phyloP scores from a whole-genome alignment of 148 eudicot genomes.

The Cornus controversa region DNA sequence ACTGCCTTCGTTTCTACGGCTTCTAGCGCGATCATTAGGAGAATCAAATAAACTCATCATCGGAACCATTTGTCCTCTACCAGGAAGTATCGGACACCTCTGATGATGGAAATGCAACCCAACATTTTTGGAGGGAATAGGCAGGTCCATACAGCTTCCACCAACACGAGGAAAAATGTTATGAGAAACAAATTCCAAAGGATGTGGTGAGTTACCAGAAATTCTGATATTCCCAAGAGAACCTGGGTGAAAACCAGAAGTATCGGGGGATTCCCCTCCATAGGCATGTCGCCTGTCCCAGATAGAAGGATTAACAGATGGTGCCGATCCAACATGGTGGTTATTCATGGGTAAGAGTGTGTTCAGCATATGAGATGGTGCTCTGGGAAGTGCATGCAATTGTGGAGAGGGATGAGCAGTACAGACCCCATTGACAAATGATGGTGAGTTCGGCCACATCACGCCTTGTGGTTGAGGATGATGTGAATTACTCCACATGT shows the following conservation, averaged over 20 bases:
- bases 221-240: slow-evolving; percentile 62
- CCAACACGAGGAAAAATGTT: slow-evolving; percentile 50
- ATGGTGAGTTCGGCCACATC: slow-evolving; percentile 64
- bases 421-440: slow-evolving; percentile 45
- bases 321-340: slow-evolving; percentile 78
- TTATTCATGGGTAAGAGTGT: slow-evolving; percentile 41
- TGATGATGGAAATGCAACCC: slow-evolving; percentile 54
- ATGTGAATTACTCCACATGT: slow-evolving; percentile 59
- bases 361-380: slow-evolving; percentile 58
- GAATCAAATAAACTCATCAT: slow-evolving; percentile 57
- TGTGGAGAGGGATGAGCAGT: slow-evolving; percentile 45
- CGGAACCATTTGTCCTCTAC: slow-evolving; percentile 59
- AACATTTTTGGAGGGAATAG: slow-evolving; percentile 54
- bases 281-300: slow-evolving; percentile 67
- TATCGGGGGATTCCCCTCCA: slow-evolving; percentile 57
- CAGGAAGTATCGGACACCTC: slow-evolving; percentile 55
- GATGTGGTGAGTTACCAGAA: slow-evolving; percentile 60
- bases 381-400: slow-evolving; percentile 42
- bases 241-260: slow-evolving; percentile 60
- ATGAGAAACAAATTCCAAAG: slow-evolving; percentile 52
- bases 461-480: slow-evolving; percentile 45
- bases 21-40: slow-evolving; percentile 57
- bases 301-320: slow-evolving; percentile 62
- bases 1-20: slow-evolving; percentile 56
- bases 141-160: slow-evolving; percentile 61